Evolutionary conservation across 345 rosid species (phyloP).

Genomic region (Dipteronia dyeriana): DNA sequence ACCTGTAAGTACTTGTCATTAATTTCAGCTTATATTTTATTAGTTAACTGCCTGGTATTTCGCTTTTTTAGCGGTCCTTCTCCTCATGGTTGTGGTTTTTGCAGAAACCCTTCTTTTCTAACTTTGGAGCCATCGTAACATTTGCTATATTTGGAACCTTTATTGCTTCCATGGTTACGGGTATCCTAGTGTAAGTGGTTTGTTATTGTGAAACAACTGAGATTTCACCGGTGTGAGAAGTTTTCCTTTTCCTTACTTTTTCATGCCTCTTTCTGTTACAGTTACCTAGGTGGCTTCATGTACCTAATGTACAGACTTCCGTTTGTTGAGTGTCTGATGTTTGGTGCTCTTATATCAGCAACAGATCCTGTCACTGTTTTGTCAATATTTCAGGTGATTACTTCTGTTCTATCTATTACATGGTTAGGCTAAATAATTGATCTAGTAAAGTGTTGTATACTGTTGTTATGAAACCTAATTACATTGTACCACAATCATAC

Average conservation of each 20-base stretch:
- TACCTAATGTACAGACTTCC: constrained; percentile 91
- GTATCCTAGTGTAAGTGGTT: constrained; percentile 80
- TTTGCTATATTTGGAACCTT: constrained; percentile 90
- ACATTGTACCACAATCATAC: neutral
- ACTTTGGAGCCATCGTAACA: constrained; percentile 96
- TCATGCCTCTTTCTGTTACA: constrained; percentile 32
- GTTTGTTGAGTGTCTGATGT: constrained; percentile 93
- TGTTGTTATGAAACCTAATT: neutral
- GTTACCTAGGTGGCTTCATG: constrained; percentile 87
- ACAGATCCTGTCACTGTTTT: constrained; percentile 98
- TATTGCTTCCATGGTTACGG: constrained; percentile 82
- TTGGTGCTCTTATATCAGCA: constrained; percentile 98
- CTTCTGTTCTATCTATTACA: neutral
- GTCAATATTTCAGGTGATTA: constrained; percentile 90
- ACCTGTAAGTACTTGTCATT: constrained; percentile 65
- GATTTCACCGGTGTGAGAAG: neutral
- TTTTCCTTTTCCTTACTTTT: neutral
- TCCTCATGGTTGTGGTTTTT: constrained; percentile 17
- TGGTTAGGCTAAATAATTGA: constrained; percentile 8
- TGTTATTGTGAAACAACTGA: neutral
- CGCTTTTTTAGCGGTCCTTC: neutral
- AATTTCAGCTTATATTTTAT: neutral
- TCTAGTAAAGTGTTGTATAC: constrained; percentile 1
- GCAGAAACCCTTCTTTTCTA: constrained; percentile 96
- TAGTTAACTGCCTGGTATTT: neutral